A percentile compares a stretch with the other conserved stretches of the same genome.
These are phyloP conservation scores for Atkinsonella hypoxylon DNA, from an alignment of 2,329 filamentous ascomycete genomes.

Conservation along the genomic window DNA sequence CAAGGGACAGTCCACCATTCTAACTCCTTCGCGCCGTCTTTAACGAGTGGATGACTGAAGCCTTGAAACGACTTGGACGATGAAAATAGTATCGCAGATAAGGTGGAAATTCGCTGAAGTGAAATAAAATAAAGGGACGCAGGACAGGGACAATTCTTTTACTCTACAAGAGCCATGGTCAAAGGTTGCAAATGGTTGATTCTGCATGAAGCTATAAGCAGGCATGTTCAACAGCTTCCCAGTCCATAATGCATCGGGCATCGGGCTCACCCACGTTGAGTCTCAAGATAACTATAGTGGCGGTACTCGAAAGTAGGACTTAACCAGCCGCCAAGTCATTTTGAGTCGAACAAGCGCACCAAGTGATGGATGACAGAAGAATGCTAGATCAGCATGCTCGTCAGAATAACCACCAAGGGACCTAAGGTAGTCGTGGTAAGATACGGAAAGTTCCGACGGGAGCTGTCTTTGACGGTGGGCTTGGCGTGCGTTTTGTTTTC, in stretches of 20 bases:
- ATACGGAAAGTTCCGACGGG: background rate
- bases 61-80: conserved; percentile 7
- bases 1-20: conserved; percentile 25
- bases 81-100: conserved; percentile 6
- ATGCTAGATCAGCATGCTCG: too few relatives aligned
- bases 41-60: conserved; percentile 5
- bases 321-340: too few relatives aligned
- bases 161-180: conserved; percentile 17
- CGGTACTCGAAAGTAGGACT: too few relatives aligned
- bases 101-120: conserved; percentile 10
- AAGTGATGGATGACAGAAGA: too few relatives aligned
- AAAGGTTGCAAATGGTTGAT: conserved; percentile 2
- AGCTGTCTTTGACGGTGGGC: background rate
- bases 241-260: too few relatives aligned
- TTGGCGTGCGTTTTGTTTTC: background rate
- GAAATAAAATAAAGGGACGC: conserved; percentile 3
- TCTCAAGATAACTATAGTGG: too few relatives aligned
- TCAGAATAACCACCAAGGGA: too few relatives aligned
- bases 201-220: conserved; percentile 3
- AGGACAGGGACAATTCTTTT: conserved; percentile 11
- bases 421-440: background rate
- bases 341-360: too few relatives aligned
- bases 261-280: too few relatives aligned
- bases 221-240: background rate
- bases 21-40: conserved; percentile 19